Evolutionary conservation across 2,329 filamentous ascomycete species (phyloP).

Genomic region (Colletotrichum camelliae): DNA sequence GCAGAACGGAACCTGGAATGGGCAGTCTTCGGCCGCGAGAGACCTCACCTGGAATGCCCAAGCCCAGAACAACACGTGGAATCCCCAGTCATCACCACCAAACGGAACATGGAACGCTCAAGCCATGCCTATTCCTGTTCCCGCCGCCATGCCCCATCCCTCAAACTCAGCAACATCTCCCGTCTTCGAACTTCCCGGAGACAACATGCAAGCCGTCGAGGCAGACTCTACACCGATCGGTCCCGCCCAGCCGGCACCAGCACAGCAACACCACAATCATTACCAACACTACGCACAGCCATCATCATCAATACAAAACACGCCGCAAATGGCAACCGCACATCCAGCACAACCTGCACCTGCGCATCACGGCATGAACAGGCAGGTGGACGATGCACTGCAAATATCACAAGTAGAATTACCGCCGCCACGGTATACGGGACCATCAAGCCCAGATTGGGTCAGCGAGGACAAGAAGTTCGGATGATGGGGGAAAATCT

Average conservation of each 20-base stretch:
- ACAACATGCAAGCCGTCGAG: conserved; percentile 10
- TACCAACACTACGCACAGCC: background rate
- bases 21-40: background rate
- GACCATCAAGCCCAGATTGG: conserved; percentile 5
- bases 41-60: background rate
- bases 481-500: background rate
- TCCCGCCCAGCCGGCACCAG: background rate
- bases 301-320: conserved; percentile 12
- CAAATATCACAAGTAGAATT: conserved; percentile 20
- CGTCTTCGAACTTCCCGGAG: conserved; percentile 17
- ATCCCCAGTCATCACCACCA: background rate
- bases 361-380: conserved; percentile 1
- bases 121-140: background rate
- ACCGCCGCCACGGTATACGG: conserved; percentile 14
- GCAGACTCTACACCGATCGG: conserved; percentile 17
- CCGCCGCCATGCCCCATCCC: background rate
- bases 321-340: background rate
- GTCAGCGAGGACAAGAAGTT: conserved; percentile 15
- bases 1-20: background rate
- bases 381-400: conserved; percentile 13
- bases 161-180: background rate
- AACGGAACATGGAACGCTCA: conserved; percentile 4
- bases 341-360: background rate
- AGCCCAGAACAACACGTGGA: background rate
- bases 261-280: background rate